Conservation (phyloP, 2,329 filamentous ascomycete species). For the Clathrospora elynae region DNA sequence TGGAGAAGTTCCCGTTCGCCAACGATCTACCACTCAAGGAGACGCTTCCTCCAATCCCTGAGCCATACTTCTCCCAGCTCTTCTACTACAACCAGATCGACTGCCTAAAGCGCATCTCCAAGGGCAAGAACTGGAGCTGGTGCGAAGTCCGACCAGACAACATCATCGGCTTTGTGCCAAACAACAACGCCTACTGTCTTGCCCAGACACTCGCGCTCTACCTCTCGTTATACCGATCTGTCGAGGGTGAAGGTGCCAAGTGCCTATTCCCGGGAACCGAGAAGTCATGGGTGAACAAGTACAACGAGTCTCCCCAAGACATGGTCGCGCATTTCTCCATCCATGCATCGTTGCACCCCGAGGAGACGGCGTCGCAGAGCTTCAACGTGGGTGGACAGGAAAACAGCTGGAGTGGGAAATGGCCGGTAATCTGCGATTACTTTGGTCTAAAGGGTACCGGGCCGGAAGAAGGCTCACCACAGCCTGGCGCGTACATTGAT, state of each 20-base stretch:
- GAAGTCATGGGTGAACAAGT: slow-evolving; percentile 47
- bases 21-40: slow-evolving; percentile 39
- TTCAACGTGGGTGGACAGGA: slow-evolving; percentile 54
- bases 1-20: slow-evolving; percentile 45
- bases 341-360: slow-evolving; percentile 50
- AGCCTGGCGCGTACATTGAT: slow-evolving; percentile 38
- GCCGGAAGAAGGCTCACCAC: slow-evolving; percentile 33
- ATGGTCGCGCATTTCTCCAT: slow-evolving; percentile 53
- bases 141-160: slow-evolving; percentile 51
- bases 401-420: slow-evolving; percentile 52
- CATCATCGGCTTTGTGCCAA: slow-evolving; percentile 51
- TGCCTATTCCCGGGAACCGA: slow-evolving; percentile 49
- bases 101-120: slow-evolving; percentile 45
- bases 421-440: slow-evolving; percentile 55
- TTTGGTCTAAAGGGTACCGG: slow-evolving; percentile 53
- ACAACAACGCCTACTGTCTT: slow-evolving; percentile 49
- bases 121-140: slow-evolving; percentile 50
- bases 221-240: slow-evolving; percentile 44
- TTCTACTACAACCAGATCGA: slow-evolving; percentile 53
- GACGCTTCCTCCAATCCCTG: slow-evolving; percentile 40
- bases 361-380: slow-evolving; percentile 46
- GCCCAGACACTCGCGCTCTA: slow-evolving; percentile 49
- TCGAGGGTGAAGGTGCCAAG: slow-evolving; percentile 48
- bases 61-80: slow-evolving; percentile 44
- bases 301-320: slow-evolving; percentile 50